Conservation (phyloP, 331 rosid genomes). For the Ulmus americana region DNA sequence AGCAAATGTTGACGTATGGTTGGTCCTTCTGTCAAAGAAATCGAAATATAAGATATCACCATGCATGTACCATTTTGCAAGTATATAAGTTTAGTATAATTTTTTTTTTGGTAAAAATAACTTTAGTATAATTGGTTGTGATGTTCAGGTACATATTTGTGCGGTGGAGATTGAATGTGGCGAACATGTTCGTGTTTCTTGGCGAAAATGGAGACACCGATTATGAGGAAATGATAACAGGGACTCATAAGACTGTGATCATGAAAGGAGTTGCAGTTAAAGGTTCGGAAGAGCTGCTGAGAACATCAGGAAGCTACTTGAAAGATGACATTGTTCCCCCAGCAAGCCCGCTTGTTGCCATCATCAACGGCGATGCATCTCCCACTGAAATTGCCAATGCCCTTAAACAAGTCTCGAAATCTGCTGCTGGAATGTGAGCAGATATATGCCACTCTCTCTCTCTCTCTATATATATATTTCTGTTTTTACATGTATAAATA, state of each 20-base stretch:
- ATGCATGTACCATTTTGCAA: no score
- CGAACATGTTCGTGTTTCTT: conserved; percentile 72
- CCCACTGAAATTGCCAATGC: conserved; percentile 54
- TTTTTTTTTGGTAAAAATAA: no score
- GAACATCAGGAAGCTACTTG: conserved; percentile 68
- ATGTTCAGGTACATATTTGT: conserved; percentile 70
- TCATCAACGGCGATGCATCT: conserved; percentile 34
- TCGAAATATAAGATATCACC: no score
- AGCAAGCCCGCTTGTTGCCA: conserved; percentile 50
- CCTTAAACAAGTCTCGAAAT: conserved; percentile 48
- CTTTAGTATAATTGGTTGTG: not conserved
- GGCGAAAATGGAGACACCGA: conserved; percentile 89
- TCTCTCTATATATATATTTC: not conserved
- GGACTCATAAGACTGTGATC: conserved; percentile 78
- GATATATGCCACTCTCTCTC: not conserved
- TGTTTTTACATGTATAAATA: not conserved
- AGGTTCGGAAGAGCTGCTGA: conserved; percentile 61
- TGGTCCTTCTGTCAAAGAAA: no score
- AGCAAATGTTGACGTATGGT: no score
- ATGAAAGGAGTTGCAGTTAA: conserved; percentile 55
- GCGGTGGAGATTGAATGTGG: conserved; percentile 72
- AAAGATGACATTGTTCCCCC: conserved; percentile 65
- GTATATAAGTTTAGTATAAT: no score
- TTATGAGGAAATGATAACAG: conserved; percentile 77
- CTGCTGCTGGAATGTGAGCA: conserved; percentile 45